Base-by-base conservation (phyloP, 225 moss, liverwort and hornwort species). In the Thuidium tamariscinum region DNA sequence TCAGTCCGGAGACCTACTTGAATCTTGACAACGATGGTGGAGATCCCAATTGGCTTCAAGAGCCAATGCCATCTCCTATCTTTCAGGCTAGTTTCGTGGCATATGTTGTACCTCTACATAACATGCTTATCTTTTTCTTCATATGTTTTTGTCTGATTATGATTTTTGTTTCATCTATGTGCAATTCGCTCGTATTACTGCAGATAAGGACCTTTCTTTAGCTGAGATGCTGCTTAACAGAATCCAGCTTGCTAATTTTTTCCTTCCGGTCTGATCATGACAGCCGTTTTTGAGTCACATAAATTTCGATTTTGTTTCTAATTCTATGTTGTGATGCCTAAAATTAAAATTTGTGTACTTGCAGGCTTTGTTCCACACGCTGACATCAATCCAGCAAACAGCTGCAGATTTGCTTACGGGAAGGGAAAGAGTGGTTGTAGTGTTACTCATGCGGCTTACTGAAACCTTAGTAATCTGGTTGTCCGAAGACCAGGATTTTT, bases 21-120 rank as follows among this genome's bases (percentile, higher is more conserved):
- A 89, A 89, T 62, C 91, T 97, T 85, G 97, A 98, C 92, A 86
- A 89, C 61, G 91, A 97, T 82, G 96, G 95, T 70, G 89, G 92
- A 79, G 96, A 98, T 62, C 85, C 94, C 54, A 85, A 87, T 37
- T 98, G 98, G 98, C 91, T 83, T 52, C 93, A 97, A 89, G 98
- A 98, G 74, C 96, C 98, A 81, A 95, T 98, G 98, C 98, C 98
- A 10, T 95, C 98, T 65, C 93, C 91, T 80, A 95, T 95, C 87
- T 97, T 98, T 88, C 95, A 94, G 94, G 95, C 88, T 59, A 85
- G 90, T 90, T 64, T 39, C 61, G 81, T 73, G 44, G 71, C 84
- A 69, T 82, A 20, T 79, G 74, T 81, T 57, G 9, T 88, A 48
- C 64, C 71, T 26, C 39, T 77, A 32, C 76, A 64, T 66, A 34